A percentile compares a stretch with the other conserved stretches of the same genome.
Conservation (phyloP, 139 green algal species). For the Dunaliella primolecta region DNA sequence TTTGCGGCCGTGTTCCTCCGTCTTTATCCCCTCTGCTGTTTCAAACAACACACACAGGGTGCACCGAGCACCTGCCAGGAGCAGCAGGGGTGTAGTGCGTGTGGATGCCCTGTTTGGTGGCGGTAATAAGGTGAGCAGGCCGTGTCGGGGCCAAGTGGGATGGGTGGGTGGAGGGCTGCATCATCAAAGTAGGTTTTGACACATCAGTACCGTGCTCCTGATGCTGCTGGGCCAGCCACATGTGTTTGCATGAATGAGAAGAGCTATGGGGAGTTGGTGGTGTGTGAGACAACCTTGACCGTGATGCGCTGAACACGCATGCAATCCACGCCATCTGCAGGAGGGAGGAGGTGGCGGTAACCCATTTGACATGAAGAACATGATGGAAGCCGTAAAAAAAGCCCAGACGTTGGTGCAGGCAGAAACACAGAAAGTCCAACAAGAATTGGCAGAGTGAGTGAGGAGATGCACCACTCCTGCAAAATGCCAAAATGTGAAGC, state of each 20-base stretch:
- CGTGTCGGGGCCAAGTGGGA: not conserved
- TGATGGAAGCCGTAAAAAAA: constrained; percentile 93
- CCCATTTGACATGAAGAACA: constrained; percentile 79
- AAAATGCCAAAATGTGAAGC: too few relatives aligned
- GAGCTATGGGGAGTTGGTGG: not conserved
- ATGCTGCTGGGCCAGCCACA: too few relatives aligned
- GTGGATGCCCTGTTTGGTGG: not conserved
- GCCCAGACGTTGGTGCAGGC: constrained; percentile 89
- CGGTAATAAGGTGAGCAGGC: not conserved
- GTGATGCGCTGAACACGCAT: too few relatives aligned
- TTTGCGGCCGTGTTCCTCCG: not conserved
- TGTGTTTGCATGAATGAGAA: not conserved
- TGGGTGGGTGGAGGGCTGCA: not conserved
- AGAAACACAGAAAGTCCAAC: constrained; percentile 85
- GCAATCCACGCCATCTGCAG: too few relatives aligned
- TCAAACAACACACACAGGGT: not conserved
- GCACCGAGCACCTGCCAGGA: not conserved
- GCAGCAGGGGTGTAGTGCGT: not conserved
- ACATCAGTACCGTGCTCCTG: too few relatives aligned
- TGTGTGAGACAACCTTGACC: not conserved
- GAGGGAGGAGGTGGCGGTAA: too few relatives aligned
- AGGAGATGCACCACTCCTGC: not conserved
- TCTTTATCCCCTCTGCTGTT: not conserved
- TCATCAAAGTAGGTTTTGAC: too few relatives aligned
- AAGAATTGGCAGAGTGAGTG: constrained; percentile 77